These are phyloP conservation scores for Sugiyamaella smithiae DNA, from an alignment of 805 yeast species.

Conservation along the genomic window DNA sequence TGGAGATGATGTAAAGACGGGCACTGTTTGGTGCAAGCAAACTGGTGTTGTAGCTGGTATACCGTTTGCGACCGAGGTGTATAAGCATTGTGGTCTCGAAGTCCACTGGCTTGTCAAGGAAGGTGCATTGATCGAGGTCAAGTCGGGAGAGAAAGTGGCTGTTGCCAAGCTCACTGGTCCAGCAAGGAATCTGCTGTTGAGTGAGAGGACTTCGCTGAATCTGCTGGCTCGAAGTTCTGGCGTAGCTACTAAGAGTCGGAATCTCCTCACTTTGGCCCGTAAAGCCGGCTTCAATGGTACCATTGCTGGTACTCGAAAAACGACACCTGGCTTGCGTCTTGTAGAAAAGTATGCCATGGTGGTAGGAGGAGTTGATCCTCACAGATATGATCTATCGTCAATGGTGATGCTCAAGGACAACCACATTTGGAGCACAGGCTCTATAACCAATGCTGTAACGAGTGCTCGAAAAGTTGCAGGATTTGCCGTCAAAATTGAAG, in stretches of 20 bases:
- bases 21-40: conserved; percentile 77
- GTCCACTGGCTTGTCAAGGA: conserved; percentile 75
- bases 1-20: conserved; percentile 69
- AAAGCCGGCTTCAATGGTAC: conserved; percentile 70
- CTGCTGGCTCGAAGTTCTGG: conserved; percentile 82
- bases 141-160: conserved; percentile 56
- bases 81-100: conserved; percentile 63
- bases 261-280: conserved; percentile 59
- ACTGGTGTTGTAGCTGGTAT: conserved; percentile 79
- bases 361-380: conserved; percentile 93
- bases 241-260: conserved; percentile 70
- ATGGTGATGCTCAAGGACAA: conserved; percentile 97
- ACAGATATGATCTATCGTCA: conserved; percentile 83
- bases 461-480: conserved; percentile 82
- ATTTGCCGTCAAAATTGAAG: conserved; percentile 86
- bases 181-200: conserved; percentile 71
- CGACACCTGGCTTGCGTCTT: conserved; percentile 92
- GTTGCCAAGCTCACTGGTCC: conserved; percentile 82
- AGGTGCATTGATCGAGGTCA: conserved; percentile 55
- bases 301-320: conserved; percentile 94
- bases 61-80: conserved; percentile 87
- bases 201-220: conserved; percentile 85
- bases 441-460: conserved; percentile 78
- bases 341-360: conserved; percentile 92
- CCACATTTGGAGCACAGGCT: conserved; percentile 90